These are phyloP conservation scores for Bruguiera hainesii DNA, from an alignment of 441 rosid species.

Conservation along the genomic window DNA sequence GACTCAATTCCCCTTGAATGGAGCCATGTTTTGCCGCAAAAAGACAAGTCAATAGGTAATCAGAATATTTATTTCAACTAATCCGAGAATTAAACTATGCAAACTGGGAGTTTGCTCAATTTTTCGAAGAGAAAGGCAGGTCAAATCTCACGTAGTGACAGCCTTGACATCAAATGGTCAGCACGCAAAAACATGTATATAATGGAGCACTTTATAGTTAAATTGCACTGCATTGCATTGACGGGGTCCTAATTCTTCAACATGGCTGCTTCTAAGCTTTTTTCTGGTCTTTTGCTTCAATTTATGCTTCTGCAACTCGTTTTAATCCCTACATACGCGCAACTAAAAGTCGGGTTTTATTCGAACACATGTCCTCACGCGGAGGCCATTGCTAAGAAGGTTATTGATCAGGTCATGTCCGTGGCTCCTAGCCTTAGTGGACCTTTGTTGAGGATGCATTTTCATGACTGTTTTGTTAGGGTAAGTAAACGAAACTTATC, in stretches of 20 bases:
- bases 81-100: neutral
- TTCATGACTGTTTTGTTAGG: constrained; percentile 64
- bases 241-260: neutral
- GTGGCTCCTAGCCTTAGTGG: constrained; percentile 48
- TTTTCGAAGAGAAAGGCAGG: neutral
- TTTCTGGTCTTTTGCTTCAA: constrained; percentile 30
- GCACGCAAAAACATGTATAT: constrained; percentile 11
- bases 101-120: neutral
- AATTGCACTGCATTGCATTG: too few relatives aligned
- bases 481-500: constrained; percentile 23
- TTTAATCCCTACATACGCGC: constrained; percentile 24
- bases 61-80: neutral
- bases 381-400: constrained; percentile 38
- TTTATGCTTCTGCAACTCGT: constrained; percentile 25
- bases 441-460: constrained; percentile 56
- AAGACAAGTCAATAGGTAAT: neutral
- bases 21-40: too few relatives aligned
- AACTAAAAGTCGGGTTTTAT: constrained; percentile 53
- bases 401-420: constrained; percentile 30
- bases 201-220: neutral
- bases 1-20: neutral
- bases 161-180: neutral
- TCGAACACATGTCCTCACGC: constrained; percentile 38
- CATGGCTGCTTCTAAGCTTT: constrained; percentile 40
- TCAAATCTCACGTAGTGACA: constrained; percentile 8